phyloP scores from a whole-genome alignment of 305 asterid genomes.

The Ajuga reptans region DNA sequence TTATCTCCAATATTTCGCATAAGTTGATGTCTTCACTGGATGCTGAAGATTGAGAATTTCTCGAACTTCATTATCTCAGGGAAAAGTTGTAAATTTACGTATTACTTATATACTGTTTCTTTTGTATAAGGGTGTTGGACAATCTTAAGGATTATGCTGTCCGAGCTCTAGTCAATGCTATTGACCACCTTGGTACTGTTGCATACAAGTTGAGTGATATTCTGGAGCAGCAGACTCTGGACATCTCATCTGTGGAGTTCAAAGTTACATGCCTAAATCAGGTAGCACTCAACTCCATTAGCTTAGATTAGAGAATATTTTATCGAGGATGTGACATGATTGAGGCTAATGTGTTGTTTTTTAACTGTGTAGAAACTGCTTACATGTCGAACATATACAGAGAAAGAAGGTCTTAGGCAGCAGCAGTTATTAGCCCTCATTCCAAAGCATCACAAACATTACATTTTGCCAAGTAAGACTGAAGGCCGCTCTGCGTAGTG shows the following conservation, averaged over 20 bases:
- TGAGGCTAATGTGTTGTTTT: constrained; percentile 22
- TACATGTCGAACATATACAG: constrained; percentile 68
- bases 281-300: constrained; percentile 32
- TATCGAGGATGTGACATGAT: constrained; percentile 4
- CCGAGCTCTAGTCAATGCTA: constrained; percentile 91
- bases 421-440: constrained; percentile 76
- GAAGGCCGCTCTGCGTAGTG: not conserved
- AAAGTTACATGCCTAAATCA: constrained; percentile 66
- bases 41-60: not conserved
- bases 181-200: constrained; percentile 97
- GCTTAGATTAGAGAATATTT: constrained; percentile 5
- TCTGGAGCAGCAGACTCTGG: constrained; percentile 69
- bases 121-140: constrained; percentile 65
- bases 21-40: not conserved
- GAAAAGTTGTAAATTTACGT: not conserved
- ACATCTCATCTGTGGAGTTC: constrained; percentile 58
- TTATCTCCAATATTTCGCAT: not conserved
- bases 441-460: constrained; percentile 98
- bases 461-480: constrained; percentile 76
- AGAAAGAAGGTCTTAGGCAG: constrained; percentile 88
- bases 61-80: not conserved
- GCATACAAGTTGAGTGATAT: constrained; percentile 84
- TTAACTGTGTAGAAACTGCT: constrained; percentile 51
- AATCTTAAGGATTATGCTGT: constrained; percentile 87
- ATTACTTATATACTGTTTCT: constrained; percentile 8